Base-by-base conservation (phyloP, 192 early-diverging fungal species). In the Hyaloraphidium curvatum region DNA sequence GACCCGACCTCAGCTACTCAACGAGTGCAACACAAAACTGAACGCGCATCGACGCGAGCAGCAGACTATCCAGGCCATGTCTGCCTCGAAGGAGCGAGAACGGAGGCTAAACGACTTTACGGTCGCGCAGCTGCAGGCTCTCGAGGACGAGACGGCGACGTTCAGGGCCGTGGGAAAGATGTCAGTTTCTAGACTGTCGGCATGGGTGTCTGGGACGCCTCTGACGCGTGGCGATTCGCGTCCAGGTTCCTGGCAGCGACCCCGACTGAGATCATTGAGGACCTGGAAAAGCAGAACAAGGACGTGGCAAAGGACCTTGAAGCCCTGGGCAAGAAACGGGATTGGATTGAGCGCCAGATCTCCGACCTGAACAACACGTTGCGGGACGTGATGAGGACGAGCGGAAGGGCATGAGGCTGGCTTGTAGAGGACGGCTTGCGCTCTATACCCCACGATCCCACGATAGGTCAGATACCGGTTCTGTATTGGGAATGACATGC, bases 21-120 rank as follows among this genome's bases (percentile, higher is more conserved):
- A n/a, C n/a, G n/a, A n/a, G n/a, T n/a, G n/a, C n/a, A n/a, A n/a
- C n/a, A n/a, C n/a, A n/a, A n/a, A n/a, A n/a, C n/a, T n/a, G n/a
- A n/a, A n/a, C n/a, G n/a, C n/a, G n/a, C n/a, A n/a, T n/a, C n/a
- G n/a, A n/a, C n/a, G n/a, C n/a, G n/a, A n/a, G n/a, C n/a, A n/a
- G n/a, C n/a, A n/a, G n/a, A n/a, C n/a, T n/a, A n/a, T n/a, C n/a
- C n/a, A n/a, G n/a, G n/a, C n/a, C n/a, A n/a, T n/a, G n/a, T n/a
- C n/a, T n/a, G n/a, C n/a, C n/a, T n/a, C n/a, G 43, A 48, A 48
- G 43, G 43, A 48, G 4, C 43, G 43, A 22, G 43, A 48, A 4
- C 43, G 43, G 4, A 14, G 43, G 43, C 14, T 48, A 14, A 5
- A 48, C 43, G 43, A 48, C 43, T 25, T 48, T 19, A 25, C 25